Base-by-base conservation (phyloP, 1,284 basidiomycete species). In the Porogramme epimiltina region DNA sequence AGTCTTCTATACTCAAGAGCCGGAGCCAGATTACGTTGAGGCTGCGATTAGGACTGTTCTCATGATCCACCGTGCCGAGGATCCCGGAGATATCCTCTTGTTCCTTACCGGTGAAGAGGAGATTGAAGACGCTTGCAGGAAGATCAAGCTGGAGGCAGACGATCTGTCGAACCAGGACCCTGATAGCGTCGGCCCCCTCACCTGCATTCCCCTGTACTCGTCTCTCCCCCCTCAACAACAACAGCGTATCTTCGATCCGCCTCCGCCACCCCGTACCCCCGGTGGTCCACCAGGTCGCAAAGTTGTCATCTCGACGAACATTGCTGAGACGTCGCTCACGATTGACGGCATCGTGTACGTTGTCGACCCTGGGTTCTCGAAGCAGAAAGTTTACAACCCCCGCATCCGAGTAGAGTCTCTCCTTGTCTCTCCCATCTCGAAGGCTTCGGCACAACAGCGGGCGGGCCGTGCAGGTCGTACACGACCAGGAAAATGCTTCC, bases 291-390 rank as follows among this genome's bases (percentile, higher is more conserved):
- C 91, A 0, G 94, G 95, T 0, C 84, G 96, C 57, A 99, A 99
- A 72, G 85, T 98, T 26, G 93, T 99, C 43, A 77, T 99, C 1
- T 93, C 94, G 13, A 99, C 97, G 31, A 99, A 99, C 71, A 96
- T 99, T 56, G 97, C 97, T 8, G 96, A 99, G 73, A 99, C 97
- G 0, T 97, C 94, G 10, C 75, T 99, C 33, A 99, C 96, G 1
- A 98, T 99, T 56, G 96, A 98, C 63, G 97, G 96, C 22, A 98
- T 99, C 65, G 95, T 99, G 13, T 99, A 98, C 66, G 96, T 99
- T 51, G 94, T 99, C 40, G 96, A 99, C 69, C 95, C 97, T 0
- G 96, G 96, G 0, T 96, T 97, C 76, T 94, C 92, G 10, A 96
- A 98, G 73, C 93, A 98, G 73, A 98, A 95, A 68, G 92, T 98